Evolutionary conservation across 129 eudicot genomes (phyloP).

Genomic region (Chrysanthemum seticuspe): DNA sequence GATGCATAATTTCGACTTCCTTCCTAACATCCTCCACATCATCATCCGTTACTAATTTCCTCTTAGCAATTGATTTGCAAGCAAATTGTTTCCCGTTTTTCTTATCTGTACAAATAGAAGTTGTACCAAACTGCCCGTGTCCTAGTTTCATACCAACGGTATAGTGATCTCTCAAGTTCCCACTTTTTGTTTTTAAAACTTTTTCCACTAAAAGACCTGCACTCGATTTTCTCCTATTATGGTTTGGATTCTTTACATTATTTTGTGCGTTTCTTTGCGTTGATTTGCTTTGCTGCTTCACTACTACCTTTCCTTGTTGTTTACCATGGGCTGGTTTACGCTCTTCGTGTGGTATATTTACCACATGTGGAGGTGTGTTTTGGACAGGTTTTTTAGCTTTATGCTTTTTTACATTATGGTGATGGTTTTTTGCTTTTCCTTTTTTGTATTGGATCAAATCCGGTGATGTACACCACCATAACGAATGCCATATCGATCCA

Average conservation of each 20-base stretch:
- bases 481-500: slow-evolving; percentile 7
- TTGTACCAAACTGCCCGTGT: slow-evolving; percentile 15
- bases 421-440: not conserved
- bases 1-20: slow-evolving; percentile 13
- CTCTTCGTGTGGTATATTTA: slow-evolving; percentile 1
- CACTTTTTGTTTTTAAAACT: slow-evolving; percentile 1
- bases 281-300: slow-evolving; percentile 16
- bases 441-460: not conserved
- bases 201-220: slow-evolving; percentile 6
- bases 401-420: not conserved
- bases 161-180: slow-evolving; percentile 7
- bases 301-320: not conserved
- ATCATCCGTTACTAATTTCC: slow-evolving; percentile 13
- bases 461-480: slow-evolving; percentile 5
- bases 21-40: slow-evolving; percentile 13
- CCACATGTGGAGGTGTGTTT: slow-evolving; percentile 11
- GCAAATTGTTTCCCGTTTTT: not conserved
- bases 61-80: slow-evolving; percentile 17
- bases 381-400: slow-evolving; percentile 9
- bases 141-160: not conserved
- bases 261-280: not conserved
- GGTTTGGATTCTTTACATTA: not conserved
- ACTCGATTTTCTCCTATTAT: slow-evolving; percentile 1
- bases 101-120: slow-evolving; percentile 14
- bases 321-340: slow-evolving; percentile 1